These are phyloP conservation scores for Plasmodium relictum DNA, from an alignment of 169 alveolate species.

Conservation along the genomic window DNA sequence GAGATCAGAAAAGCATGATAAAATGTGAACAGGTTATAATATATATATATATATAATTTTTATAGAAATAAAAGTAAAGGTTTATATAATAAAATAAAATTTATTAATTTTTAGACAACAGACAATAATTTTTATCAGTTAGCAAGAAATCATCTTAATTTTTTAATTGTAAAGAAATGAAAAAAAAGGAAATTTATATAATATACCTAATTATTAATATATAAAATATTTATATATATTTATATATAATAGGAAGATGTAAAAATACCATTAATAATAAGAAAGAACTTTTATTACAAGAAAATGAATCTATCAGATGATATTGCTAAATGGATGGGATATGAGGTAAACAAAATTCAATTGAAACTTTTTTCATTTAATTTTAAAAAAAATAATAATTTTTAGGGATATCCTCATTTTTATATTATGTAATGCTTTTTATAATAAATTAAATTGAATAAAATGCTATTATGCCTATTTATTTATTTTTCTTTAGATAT, in stretches of 20 bases:
- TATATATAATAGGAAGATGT: conserved; percentile 4
- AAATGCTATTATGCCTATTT: not conserved
- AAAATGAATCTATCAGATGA: conserved; percentile 79
- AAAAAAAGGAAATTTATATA: not conserved
- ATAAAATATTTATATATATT: not conserved
- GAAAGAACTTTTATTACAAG: conserved; percentile 54
- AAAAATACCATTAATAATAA: conserved; percentile 34
- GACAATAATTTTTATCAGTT: conserved; percentile 45
- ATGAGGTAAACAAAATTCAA: conserved; percentile 11
- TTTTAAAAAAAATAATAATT: not conserved
- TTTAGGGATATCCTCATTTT: too few relatives aligned
- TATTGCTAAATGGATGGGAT: conserved; percentile 75
- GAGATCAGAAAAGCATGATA: conserved; percentile 50
- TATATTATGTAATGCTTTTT: too few relatives aligned
- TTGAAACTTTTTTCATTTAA: not conserved
- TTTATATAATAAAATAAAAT: not conserved
- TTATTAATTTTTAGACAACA: conserved; percentile 8
- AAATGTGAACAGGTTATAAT: conserved; percentile 39
- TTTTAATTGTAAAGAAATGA: conserved; percentile 32
- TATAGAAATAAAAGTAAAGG: not conserved
- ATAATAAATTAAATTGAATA: too few relatives aligned
- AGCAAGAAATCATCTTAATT: conserved; percentile 28
- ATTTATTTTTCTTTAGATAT: conserved; percentile 15
- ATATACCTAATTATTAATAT: not conserved
- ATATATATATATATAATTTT: not conserved